phyloP scores from a whole-genome alignment of 768 basidiomycete species.

The Obba rivulosa region DNA sequence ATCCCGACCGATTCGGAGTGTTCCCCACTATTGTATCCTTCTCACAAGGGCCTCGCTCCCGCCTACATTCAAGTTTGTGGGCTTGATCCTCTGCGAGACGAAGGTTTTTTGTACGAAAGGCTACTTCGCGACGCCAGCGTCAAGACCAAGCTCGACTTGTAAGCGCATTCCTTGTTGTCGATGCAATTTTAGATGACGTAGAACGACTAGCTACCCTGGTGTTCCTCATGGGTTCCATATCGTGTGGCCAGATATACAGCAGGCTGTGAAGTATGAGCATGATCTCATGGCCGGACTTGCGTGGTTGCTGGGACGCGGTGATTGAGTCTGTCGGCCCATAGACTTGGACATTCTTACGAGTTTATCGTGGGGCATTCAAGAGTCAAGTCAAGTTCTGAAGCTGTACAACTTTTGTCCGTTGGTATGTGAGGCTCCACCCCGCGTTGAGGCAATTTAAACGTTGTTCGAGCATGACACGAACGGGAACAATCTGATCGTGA shows the following conservation, averaged over 20 bases:
- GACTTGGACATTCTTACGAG: too few species aligned
- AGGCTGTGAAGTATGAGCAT: slow-evolving; percentile 8
- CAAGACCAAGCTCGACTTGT: slow-evolving; percentile 18
- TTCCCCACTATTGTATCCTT: slow-evolving; percentile 16
- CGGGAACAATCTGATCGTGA: too few species aligned
- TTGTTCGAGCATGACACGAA: too few species aligned
- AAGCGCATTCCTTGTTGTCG: slow-evolving; percentile 2
- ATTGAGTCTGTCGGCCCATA: too few species aligned
- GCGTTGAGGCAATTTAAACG: too few species aligned
- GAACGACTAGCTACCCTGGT: slow-evolving; percentile 21
- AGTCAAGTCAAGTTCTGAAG: too few species aligned
- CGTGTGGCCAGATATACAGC: slow-evolving; percentile 9
- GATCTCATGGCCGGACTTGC: slow-evolving; percentile 14
- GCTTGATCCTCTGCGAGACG: slow-evolving; percentile 24
- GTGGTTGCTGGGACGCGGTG: slow-evolving; percentile 17
- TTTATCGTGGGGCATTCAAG: too few species aligned
- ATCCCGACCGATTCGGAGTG: slow-evolving; percentile 6
- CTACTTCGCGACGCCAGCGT: slow-evolving; percentile 18
- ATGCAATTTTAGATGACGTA: too few species aligned
- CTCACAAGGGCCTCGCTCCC: slow-evolving; percentile 17
- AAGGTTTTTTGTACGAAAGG: slow-evolving; percentile 22
- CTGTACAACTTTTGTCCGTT: too few species aligned
- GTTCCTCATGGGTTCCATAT: slow-evolving; percentile 18
- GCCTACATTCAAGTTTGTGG: slow-evolving; percentile 21
- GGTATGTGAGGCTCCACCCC: too few species aligned